phyloP scores from a whole-genome alignment of 805 yeast species.

The Myxozyma lipomycoides region DNA sequence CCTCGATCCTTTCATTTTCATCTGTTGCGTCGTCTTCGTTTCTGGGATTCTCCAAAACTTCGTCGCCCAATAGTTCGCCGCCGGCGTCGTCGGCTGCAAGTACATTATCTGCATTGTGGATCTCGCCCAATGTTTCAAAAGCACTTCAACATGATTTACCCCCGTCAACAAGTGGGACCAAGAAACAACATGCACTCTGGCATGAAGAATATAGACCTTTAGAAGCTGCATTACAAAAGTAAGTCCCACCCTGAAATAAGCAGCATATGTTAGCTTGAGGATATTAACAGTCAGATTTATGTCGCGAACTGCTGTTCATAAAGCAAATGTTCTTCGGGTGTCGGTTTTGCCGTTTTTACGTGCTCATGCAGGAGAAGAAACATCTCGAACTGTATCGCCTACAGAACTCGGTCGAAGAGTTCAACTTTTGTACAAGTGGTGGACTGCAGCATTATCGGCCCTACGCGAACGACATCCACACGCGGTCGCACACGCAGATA shows the following conservation, averaged over 20 bases:
- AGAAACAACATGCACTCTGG: conserved; percentile 13
- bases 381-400: conserved; percentile 28
- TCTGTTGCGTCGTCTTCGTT: conserved; percentile 1
- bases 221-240: conserved; percentile 34
- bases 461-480: conserved; percentile 30
- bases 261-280: neutral
- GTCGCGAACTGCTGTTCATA: conserved; percentile 34
- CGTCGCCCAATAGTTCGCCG: conserved; percentile 14
- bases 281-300: conserved; percentile 16
- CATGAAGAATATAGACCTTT: conserved; percentile 31
- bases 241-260: neutral
- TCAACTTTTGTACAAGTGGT: conserved; percentile 39
- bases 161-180: neutral
- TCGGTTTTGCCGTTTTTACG: conserved; percentile 43
- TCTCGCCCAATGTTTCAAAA: neutral
- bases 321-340: conserved; percentile 42
- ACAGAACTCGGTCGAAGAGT: conserved; percentile 30
- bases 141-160: neutral
- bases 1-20: conserved; percentile 4
- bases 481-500: conserved; percentile 37
- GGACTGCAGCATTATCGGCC: conserved; percentile 38
- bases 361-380: conserved; percentile 29
- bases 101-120: conserved; percentile 10
- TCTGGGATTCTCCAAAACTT: conserved; percentile 6
- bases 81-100: conserved; percentile 22